Evolutionary conservation across 345 rosid genomes (phyloP).

Genomic region (Turnera subulata): DNA sequence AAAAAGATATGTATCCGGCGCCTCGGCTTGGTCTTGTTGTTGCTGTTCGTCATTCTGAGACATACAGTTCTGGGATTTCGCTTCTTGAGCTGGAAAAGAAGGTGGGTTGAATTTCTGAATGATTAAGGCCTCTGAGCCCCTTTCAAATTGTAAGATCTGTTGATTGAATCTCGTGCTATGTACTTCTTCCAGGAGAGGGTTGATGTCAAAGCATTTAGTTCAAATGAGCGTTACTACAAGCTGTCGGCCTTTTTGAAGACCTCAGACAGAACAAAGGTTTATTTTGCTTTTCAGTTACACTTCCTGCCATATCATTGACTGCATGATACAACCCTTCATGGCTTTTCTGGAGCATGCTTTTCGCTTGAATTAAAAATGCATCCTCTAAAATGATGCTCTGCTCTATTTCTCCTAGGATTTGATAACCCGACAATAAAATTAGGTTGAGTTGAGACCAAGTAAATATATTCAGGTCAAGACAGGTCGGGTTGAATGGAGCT

Average conservation of each 20-base stretch:
- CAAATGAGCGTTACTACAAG: constrained; percentile 80
- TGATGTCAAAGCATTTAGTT: constrained; percentile 71
- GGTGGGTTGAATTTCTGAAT: constrained; percentile 34
- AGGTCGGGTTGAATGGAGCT: too few relatives aligned
- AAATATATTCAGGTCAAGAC: too few relatives aligned
- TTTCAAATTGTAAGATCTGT: constrained; percentile 7
- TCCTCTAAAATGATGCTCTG: too few relatives aligned
- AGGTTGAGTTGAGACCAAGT: too few relatives aligned
- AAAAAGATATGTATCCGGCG: constrained; percentile 73
- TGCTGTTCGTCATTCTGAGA: constrained; percentile 70
- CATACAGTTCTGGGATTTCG: constrained; percentile 86
- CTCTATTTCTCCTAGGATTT: too few relatives aligned
- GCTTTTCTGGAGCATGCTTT: not conserved
- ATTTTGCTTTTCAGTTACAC: constrained; percentile 10
- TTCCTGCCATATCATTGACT: constrained; percentile 1
- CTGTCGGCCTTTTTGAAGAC: constrained; percentile 87
- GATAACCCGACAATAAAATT: too few relatives aligned
- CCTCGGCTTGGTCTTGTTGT: constrained; percentile 80
- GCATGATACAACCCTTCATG: not conserved
- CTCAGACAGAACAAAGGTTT: constrained; percentile 94
- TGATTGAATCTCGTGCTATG: constrained; percentile 5
- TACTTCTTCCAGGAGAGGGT: constrained; percentile 71
- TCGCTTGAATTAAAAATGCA: not conserved
- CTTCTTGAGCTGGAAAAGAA: constrained; percentile 95
- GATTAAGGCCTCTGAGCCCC: constrained; percentile 3